Base-by-base conservation (phyloP, 371 early-diverging fungal genomes). In the Nematocida homosporus region DNA sequence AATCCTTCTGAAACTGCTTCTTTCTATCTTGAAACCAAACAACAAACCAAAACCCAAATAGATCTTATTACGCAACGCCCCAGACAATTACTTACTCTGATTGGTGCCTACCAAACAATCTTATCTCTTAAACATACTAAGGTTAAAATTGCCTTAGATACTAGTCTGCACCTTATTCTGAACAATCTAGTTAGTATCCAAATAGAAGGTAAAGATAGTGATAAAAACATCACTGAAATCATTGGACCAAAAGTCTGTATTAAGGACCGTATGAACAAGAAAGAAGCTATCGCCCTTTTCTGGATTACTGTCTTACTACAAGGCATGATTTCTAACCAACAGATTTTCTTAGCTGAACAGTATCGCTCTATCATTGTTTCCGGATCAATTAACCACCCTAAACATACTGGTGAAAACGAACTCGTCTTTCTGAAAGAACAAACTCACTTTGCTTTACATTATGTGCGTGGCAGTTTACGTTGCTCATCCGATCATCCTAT, bases 271-370 rank as follows among this genome's bases (percentile, higher is more conserved):
- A 53, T 64, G 60, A 6, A 20, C 57, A 13, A 13, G 27, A 29
- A 56, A 64, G 64, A 64, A 56, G 30, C 57, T 10, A n/a, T 55
- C 27, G 23, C 13, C 47, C 10, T 60, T 60, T 18, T 55, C 18
- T 64, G 64, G 64, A 54, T 56, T 10, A 18, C 60, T 13, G 56
- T 64, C 20, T 10, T 64, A 5, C 10, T 54, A n/a, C n/a, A 27
- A 37, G 64, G 56, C 13, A 56, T 56, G 20, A 5, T 16, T 6
- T 56, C 10, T 25, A 56, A 56, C 13, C 13, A 6, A n/a, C 6
- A 59, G 60, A 5, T 64, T 10, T 13, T 13, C 13, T 25, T 64
- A 13, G 56, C 64, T 5, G 27, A 64, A 30, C 5, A 6, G n/a
- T 56, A 60, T 37, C 47, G 57, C 6, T 20, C 8, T 6, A 27